Base-by-base conservation (phyloP, 2,329 filamentous ascomycete genomes). In the Metarhizium humberi region DNA sequence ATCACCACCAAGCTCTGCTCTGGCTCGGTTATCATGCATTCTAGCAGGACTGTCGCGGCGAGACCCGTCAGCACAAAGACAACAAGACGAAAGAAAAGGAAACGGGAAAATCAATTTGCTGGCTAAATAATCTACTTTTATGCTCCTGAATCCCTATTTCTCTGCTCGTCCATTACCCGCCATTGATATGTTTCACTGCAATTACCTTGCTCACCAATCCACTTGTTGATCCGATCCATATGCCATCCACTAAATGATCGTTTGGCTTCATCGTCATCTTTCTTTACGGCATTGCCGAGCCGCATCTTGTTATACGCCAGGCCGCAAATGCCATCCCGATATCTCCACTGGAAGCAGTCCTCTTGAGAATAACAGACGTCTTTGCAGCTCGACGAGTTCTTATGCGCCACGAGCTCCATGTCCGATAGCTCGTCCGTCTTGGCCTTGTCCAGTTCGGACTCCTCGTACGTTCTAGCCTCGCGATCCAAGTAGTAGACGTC, bases 281-380 rank as follows among this genome's bases (percentile, higher is more conserved):
- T 59, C 53, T 67, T 67, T 6, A 62, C 64, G 3, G 74, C 74
- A 30, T 66, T 63, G 7, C 75, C 75, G 11, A 75, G 64, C 56
- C 62, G 67, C 58, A 76, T n/a, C 43, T 46, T 70, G 4, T 63
- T 62, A 51, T 59, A 62, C 53, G 64, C 61, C 38, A 72, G 66
- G 8, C 63, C 59, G 59, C 75, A 78, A 46, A 71, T 59, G 32
- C 69, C 69, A 13, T 71, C 57, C 40, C 65, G 62, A 60, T 68
- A 76, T 29, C 65, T 64, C 60, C 67, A 77, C 58, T 75, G 72
- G 58, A 75, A 69, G 64, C 75, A 78, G 7, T 62, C 56, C 0
- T 57, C 32, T 32, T 66, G 52, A 38, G 61, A 64, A 42, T 71
- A 61, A 62, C 80, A 83, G 3, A 74, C 73, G 30, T 61, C 62